Percentiles rank a stretch among this genome's conserved stretches.
These are phyloP conservation scores for Russula vinacea DNA, from an alignment of 768 basidiomycete species.

Conservation along the genomic window DNA sequence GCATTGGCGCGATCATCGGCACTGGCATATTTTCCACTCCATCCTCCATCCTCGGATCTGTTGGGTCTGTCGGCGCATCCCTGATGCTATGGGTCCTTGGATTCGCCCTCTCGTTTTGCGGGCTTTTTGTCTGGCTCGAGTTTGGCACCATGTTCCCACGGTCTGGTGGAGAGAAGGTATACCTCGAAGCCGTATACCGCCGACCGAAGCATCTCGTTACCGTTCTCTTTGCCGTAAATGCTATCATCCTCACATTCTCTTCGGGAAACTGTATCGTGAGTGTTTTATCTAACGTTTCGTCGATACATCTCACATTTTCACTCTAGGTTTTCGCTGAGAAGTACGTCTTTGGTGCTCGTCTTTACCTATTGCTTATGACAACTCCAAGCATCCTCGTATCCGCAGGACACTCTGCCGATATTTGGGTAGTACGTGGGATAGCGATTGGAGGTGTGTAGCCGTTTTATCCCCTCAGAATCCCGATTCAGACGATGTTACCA, in stretches of 20 bases:
- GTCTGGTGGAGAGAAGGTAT: conserved; percentile 62
- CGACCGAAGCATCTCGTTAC: conserved; percentile 49
- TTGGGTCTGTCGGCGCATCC: conserved; percentile 60
- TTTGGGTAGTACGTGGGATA: conserved; percentile 57
- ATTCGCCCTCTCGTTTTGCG: conserved; percentile 55
- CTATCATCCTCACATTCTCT: conserved; percentile 46
- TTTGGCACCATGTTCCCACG: conserved; percentile 63
- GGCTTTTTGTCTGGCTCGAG: conserved; percentile 61
- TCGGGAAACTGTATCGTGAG: conserved; percentile 39
- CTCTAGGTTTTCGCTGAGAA: conserved; percentile 37
- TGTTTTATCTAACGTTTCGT: neutral
- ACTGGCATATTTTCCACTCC: conserved; percentile 65
- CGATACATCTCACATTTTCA: neutral
- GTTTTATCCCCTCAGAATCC: neutral
- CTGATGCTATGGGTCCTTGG: conserved; percentile 64
- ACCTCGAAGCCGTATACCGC: conserved; percentile 54
- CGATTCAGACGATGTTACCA: conserved; percentile 29
- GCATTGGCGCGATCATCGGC: conserved; percentile 56
- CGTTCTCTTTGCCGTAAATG: conserved; percentile 47
- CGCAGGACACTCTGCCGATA: conserved; percentile 40
- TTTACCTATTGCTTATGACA: neutral
- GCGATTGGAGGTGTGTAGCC: conserved; percentile 48
- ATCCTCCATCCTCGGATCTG: conserved; percentile 53
- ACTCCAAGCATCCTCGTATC: conserved; percentile 47
- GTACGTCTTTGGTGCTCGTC: conserved; percentile 14